Base-by-base conservation (phyloP, 2,329 filamentous ascomycete genomes). In the Ophiognomonia clavigignenti-juglandacearum region DNA sequence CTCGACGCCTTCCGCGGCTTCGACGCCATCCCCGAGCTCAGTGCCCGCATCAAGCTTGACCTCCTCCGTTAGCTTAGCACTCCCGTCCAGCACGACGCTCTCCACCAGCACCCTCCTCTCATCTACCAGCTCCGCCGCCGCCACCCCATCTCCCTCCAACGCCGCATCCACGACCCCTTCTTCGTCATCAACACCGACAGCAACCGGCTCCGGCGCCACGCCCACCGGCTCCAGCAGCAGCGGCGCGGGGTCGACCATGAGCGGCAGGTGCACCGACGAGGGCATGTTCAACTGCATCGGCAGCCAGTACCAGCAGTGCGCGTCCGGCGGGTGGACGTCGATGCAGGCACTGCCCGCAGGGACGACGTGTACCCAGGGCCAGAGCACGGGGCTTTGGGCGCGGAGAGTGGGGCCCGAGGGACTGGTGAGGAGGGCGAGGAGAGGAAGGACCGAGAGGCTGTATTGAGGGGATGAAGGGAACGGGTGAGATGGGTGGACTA, bases 201-300 rank as follows among this genome's bases (percentile, higher is more conserved):
- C 37, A 24, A 39, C 49, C 22, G 37, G 43, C 38, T 40, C 47
- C 4, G 42, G 41, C 39, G 39, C 43, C 22, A 47, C n/a, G n/a
- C 22, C 39, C 27, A 43, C 44, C 13, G 31, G 44, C 35, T 47
- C 39, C 13, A n/a, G 13, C 35, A 24, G 40, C 39, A 39, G 41
- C 14, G 31, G 48, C n/a, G 31, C 29, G 6, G 29, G 8, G 29
- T 6, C 29, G 29, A 58, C 55, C 13, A 54, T 62, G 36, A 56
- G 57, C 7, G 65, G 66, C 19, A 13, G 57, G 4, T 66, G 64
- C 51, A 54, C 53, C 3, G 13, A 51, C 2, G 61, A 66, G 50
- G 64, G 63, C 39, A 57, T 56, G 52, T 65, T 60, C 53, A 65
- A 65, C 55, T 67, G 64, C 46, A 53, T 65, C 37, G 61, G 63